phyloP scores from a whole-genome alignment of 2,329 filamentous ascomycete species.

The Sporothrix brunneoviolacea region DNA sequence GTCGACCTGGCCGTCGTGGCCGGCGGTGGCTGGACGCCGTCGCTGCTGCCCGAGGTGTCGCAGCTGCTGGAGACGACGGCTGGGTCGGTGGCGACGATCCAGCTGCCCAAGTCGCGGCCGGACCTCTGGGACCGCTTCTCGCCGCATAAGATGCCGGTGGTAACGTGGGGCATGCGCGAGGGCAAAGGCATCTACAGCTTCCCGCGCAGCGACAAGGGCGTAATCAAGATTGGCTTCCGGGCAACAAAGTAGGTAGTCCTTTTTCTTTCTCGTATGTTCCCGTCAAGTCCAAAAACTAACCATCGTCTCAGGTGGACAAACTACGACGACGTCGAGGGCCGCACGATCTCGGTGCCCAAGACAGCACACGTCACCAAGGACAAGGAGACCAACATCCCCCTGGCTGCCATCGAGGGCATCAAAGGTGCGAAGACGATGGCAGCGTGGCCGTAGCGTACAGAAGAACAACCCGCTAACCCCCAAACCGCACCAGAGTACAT shows the following conservation, averaged over 20 bases:
- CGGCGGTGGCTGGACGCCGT: constrained; percentile 38
- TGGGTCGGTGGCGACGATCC: constrained; percentile 37
- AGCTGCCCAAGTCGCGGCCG: constrained; percentile 32
- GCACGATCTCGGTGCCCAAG: constrained; percentile 33
- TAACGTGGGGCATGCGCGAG: constrained; percentile 16
- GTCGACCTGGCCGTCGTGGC: constrained; percentile 33
- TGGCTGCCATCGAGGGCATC: no score
- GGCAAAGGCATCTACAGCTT: constrained; percentile 25
- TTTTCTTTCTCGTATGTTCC: no score
- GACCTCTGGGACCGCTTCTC: constrained; percentile 33
- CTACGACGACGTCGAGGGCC: constrained; percentile 29
- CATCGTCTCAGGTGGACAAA: no score
- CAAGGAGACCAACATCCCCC: no score
- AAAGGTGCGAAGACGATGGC: constrained; percentile 33
- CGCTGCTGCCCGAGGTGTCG: constrained; percentile 33
- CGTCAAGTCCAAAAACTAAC: no score
- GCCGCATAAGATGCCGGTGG: constrained; percentile 33
- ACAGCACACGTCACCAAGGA: no score
- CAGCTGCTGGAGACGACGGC: constrained; percentile 41
- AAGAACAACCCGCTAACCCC: constrained; percentile 13
- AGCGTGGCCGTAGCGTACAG: constrained; percentile 4
- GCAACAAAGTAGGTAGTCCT: constrained; percentile 35
- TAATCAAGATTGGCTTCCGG: constrained; percentile 26
- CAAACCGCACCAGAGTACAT: constrained; percentile 20
- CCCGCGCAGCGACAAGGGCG: constrained; percentile 20